Conservation (phyloP, 495 filamentous ascomycete genomes). For the Neohortaea acidophila region DNA sequence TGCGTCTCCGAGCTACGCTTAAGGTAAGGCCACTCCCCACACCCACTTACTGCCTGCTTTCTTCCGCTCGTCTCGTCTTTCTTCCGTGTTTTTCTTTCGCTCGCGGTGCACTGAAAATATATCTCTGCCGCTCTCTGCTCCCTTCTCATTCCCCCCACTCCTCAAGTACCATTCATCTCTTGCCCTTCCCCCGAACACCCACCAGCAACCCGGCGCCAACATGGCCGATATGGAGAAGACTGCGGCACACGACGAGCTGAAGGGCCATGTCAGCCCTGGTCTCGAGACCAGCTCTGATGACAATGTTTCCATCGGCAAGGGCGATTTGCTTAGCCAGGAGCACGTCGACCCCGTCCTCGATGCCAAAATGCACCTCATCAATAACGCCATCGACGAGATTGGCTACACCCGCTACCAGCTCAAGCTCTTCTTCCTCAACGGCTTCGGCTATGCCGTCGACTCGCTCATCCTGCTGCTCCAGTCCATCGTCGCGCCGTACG, state of each 20-base stretch:
- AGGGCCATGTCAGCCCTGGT: too few species aligned
- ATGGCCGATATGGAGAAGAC: background rate
- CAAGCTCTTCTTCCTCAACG: constrained; percentile 52
- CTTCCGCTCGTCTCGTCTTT: too few species aligned
- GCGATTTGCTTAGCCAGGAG: constrained; percentile 24
- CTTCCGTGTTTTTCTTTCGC: too few species aligned
- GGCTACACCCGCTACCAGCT: constrained; percentile 53
- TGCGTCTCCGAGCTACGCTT: too few species aligned
- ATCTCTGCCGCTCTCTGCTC: too few species aligned
- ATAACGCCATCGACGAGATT: constrained; percentile 62
- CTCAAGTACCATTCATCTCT: too few species aligned
- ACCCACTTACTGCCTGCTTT: too few species aligned
- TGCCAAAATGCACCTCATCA: constrained; percentile 54
- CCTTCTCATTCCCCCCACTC: too few species aligned
- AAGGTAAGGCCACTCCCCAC: too few species aligned
- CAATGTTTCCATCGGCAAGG: constrained; percentile 15
- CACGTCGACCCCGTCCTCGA: constrained; percentile 47
- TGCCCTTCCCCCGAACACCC: too few species aligned
- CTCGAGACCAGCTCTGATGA: constrained; percentile 3
- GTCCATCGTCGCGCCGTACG: constrained; percentile 44
- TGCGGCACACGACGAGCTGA: too few species aligned
- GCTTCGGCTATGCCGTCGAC: constrained; percentile 51
- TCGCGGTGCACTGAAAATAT: too few species aligned
- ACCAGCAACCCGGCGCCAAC: background rate
- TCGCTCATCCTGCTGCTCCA: constrained; percentile 53